Conservation (phyloP, 768 basidiomycete genomes). For the Leccinum fibrillosum region DNA sequence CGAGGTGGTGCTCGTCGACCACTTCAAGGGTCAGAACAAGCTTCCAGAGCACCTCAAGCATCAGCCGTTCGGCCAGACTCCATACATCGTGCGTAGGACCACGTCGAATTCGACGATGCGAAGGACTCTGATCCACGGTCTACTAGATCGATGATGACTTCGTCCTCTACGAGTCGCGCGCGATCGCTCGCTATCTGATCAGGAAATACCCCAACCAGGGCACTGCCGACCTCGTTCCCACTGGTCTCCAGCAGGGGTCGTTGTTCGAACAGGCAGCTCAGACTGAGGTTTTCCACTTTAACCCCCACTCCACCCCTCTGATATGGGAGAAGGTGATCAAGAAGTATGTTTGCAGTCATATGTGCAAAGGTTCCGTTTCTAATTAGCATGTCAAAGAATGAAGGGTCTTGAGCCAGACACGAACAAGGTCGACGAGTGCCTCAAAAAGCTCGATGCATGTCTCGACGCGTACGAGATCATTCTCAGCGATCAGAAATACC, state of each 20-base stretch:
- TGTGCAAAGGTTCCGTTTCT: background rate
- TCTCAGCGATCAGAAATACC: slow-evolving; percentile 50
- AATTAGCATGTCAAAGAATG: background rate
- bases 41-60: too few species aligned
- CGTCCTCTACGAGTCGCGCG: too few species aligned
- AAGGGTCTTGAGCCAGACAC: slow-evolving; percentile 17
- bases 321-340: background rate
- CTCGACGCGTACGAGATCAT: slow-evolving; percentile 54
- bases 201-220: too few species aligned
- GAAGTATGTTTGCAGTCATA: background rate
- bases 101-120: too few species aligned
- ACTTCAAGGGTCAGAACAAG: background rate
- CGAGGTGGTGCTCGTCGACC: background rate
- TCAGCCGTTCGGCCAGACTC: too few species aligned
- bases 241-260: background rate
- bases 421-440: slow-evolving; percentile 11
- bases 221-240: too few species aligned
- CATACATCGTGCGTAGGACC: too few species aligned
- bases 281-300: background rate
- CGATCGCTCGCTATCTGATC: too few species aligned
- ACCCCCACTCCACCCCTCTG: background rate
- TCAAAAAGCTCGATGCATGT: slow-evolving; percentile 27
- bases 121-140: too few species aligned
- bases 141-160: too few species aligned
- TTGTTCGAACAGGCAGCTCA: background rate